A percentile compares a stretch with the other conserved stretches of the same genome.
These are phyloP conservation scores for Bjerkandera adusta DNA, from an alignment of 1,284 basidiomycete genomes.

Conservation along the genomic window DNA sequence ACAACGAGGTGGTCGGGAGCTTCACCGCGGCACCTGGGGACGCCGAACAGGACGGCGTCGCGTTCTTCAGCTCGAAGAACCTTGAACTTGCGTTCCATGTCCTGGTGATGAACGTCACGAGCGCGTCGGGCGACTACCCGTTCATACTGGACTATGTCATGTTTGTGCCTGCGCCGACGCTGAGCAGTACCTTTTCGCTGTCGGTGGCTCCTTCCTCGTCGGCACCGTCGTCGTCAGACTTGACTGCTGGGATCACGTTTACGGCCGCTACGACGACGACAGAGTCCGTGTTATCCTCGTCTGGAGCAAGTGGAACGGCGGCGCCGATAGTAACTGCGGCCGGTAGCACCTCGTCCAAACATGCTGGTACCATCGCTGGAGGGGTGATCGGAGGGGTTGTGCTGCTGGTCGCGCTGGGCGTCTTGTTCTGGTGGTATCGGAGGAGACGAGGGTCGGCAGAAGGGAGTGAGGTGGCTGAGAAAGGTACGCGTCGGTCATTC, in stretches of 20 bases:
- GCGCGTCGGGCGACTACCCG: constrained; percentile 9
- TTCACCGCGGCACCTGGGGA: constrained; percentile 5
- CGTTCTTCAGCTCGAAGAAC: constrained; percentile 12
- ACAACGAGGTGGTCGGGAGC: neutral
- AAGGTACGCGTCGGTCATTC: no score
- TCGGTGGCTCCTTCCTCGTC: neutral
- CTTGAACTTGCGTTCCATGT: constrained; percentile 7
- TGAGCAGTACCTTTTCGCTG: neutral
- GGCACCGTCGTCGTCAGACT: neutral
- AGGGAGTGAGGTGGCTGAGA: no score
- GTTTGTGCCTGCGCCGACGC: constrained; percentile 9
- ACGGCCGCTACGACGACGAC: constrained; percentile 1
- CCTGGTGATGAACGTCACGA: constrained; percentile 15
- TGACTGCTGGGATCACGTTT: neutral
- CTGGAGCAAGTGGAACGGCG: no score
- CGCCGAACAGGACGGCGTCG: constrained; percentile 6
- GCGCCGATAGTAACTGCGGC: neutral
- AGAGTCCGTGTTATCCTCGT: neutral
- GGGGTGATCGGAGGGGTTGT: constrained; percentile 13
- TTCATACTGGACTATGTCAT: constrained; percentile 18
- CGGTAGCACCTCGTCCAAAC: neutral
- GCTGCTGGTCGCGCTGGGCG: no score
- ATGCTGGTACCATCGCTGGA: constrained; percentile 12
- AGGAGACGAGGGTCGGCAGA: no score
- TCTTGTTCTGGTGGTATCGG: no score